Percentiles rank a stretch among this genome's conserved stretches.
These are phyloP conservation scores for Fusarium sacchari DNA, from an alignment of 2,329 filamentous ascomycete species.

Conservation along the genomic window DNA sequence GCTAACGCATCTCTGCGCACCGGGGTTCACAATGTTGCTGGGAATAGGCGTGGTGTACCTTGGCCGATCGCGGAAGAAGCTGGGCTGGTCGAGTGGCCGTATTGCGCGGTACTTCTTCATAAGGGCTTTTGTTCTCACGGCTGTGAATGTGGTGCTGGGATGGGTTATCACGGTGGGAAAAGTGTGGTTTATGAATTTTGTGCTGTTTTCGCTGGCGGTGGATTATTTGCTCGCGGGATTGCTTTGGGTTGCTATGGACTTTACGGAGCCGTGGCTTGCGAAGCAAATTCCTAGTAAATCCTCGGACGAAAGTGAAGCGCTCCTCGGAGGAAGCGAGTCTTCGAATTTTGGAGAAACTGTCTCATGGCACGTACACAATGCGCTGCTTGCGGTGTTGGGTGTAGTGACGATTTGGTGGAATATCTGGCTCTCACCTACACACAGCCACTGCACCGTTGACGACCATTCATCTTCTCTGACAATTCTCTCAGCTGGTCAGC, in stretches of 20 bases:
- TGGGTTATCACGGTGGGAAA: constrained; percentile 46
- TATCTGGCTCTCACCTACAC: constrained; percentile 55
- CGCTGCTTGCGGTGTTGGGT: constrained; percentile 47
- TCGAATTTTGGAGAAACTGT: constrained; percentile 21
- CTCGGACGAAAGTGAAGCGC: constrained; percentile 43
- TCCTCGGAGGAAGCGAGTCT: constrained; percentile 34
- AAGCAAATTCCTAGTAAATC: constrained; percentile 14
- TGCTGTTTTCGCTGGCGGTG: constrained; percentile 57
- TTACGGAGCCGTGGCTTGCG: constrained; percentile 49
- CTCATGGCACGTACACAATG: constrained; percentile 56
- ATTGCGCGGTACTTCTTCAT: constrained; percentile 52
- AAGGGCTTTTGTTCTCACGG: constrained; percentile 41
- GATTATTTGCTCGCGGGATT: constrained; percentile 57
- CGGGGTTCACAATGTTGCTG: constrained; percentile 58
- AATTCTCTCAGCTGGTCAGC: neutral
- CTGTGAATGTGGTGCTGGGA: constrained; percentile 48
- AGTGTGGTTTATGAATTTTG: constrained; percentile 55
- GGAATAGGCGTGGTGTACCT: constrained; percentile 59
- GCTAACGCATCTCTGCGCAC: constrained; percentile 57
- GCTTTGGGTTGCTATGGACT: constrained; percentile 52
- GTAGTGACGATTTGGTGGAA: constrained; percentile 58
- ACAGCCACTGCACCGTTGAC: constrained; percentile 49
- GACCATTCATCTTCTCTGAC: constrained; percentile 3
- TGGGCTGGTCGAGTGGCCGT: constrained; percentile 51
- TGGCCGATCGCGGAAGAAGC: constrained; percentile 51